Evolutionary conservation across 768 basidiomycete species (phyloP).

Genomic region (Termitomyces sp.): DNA sequence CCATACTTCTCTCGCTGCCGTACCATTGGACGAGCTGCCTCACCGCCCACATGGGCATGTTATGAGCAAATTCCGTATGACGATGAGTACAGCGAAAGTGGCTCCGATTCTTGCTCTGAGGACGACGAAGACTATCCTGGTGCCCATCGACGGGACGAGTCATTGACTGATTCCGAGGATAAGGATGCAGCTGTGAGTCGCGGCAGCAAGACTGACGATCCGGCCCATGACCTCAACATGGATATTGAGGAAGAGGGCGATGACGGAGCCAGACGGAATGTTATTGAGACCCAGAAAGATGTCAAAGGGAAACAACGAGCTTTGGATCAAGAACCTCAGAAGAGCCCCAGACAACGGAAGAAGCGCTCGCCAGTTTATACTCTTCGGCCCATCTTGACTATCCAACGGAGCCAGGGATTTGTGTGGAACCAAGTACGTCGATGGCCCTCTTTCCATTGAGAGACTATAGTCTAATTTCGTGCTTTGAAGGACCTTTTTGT

Average conservation of each 20-base stretch:
- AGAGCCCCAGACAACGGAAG: constrained; percentile 41
- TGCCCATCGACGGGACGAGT: constrained; percentile 13
- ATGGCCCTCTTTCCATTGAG: neutral
- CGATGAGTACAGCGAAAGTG: constrained; percentile 55
- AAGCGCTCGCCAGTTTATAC: constrained; percentile 54
- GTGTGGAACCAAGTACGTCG: constrained; percentile 82
- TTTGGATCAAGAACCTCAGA: constrained; percentile 57
- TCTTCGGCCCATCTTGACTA: constrained; percentile 79
- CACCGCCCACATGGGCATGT: constrained; percentile 85
- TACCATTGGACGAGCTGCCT: constrained; percentile 72
- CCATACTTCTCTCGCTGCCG: constrained; percentile 61
- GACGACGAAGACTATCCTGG: constrained; percentile 61
- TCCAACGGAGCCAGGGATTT: constrained; percentile 82
- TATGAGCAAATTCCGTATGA: constrained; percentile 83
- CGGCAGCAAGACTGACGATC: constrained; percentile 21
- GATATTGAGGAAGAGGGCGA: constrained; percentile 40
- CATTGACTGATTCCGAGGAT: constrained; percentile 26
- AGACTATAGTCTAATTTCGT: neutral
- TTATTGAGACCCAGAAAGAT: constrained; percentile 45
- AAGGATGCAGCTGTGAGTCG: constrained; percentile 24
- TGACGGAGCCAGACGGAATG: constrained; percentile 28
- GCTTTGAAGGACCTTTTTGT: constrained; percentile 69
- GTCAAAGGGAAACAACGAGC: constrained; percentile 80
- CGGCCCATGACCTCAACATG: constrained; percentile 49
- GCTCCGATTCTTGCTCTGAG: constrained; percentile 65